phyloP scores from a whole-genome alignment of 2,329 filamentous ascomycete species.

The Leptoxyphium fumago region DNA sequence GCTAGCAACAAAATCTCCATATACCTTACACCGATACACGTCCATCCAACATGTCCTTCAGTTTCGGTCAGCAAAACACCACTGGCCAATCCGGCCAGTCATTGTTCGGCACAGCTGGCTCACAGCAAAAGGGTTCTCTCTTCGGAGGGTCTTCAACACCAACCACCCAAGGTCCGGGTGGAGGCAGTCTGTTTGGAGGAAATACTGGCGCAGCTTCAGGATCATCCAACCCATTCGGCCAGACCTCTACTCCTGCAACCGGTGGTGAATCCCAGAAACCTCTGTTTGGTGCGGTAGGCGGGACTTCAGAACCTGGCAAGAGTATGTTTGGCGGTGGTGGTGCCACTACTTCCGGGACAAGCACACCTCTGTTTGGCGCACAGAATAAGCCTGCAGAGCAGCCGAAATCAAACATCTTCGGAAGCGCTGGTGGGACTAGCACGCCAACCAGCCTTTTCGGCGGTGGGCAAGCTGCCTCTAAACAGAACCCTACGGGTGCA shows the following conservation, averaged over 20 bases:
- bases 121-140: slow-evolving; percentile 2
- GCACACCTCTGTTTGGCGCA: background rate
- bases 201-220: background rate
- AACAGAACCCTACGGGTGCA: background rate
- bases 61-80: background rate
- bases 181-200: background rate
- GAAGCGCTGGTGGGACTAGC: background rate
- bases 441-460: slow-evolving; percentile 1
- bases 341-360: slow-evolving; percentile 1
- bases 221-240: background rate
- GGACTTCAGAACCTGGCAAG: background rate
- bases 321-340: slow-evolving; percentile 5
- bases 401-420: background rate
- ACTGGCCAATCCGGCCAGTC: background rate
- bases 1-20: no score
- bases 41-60: background rate
- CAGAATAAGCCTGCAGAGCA: background rate
- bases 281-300: no score
- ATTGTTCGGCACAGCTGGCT: slow-evolving; percentile 1
- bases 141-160: slow-evolving; percentile 2
- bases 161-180: background rate
- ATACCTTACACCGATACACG: no score
- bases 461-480: background rate
- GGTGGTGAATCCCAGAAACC: no score
- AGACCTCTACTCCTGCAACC: background rate